These are phyloP conservation scores for Ettlia oleoabundans DNA, from an alignment of 139 green algal species.

Conservation along the genomic window DNA sequence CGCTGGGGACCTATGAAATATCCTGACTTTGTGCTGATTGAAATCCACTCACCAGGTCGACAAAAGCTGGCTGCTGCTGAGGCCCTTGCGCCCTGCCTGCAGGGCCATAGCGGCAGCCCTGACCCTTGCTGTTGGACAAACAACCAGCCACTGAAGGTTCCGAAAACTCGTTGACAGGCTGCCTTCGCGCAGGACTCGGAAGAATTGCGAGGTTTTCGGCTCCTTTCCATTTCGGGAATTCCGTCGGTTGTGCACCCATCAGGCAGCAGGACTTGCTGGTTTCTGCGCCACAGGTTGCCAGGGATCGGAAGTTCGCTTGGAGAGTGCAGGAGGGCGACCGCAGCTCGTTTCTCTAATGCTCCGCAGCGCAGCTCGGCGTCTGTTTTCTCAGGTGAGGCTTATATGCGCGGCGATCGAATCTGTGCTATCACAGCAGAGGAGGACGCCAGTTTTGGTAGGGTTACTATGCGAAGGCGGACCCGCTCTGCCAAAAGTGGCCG, in stretches of 20 bases:
- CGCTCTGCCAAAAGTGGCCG: no score
- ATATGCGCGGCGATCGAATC: background rate
- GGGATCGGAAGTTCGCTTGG: background rate
- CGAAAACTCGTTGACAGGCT: no score
- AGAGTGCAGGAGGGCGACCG: background rate
- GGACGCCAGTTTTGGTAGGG: background rate
- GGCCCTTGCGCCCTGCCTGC: background rate
- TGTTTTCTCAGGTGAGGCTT: background rate
- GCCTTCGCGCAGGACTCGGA: no score
- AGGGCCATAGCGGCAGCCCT: background rate
- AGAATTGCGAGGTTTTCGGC: background rate
- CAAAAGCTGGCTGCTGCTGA: constrained; percentile 16
- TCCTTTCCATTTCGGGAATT: background rate
- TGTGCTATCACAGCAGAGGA: background rate
- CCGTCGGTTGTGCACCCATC: background rate
- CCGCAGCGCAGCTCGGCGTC: background rate
- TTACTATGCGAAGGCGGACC: no score
- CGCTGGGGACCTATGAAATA: background rate
- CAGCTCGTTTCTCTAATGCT: background rate
- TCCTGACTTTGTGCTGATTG: background rate
- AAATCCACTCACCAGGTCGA: constrained; percentile 13
- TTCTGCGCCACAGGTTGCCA: background rate
- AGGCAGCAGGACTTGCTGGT: background rate
- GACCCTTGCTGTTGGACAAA: background rate
- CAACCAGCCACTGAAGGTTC: no score